Evolutionary conservation across 768 basidiomycete genomes (phyloP).

Genomic region (Cystobasidiopsis lactophilus): DNA sequence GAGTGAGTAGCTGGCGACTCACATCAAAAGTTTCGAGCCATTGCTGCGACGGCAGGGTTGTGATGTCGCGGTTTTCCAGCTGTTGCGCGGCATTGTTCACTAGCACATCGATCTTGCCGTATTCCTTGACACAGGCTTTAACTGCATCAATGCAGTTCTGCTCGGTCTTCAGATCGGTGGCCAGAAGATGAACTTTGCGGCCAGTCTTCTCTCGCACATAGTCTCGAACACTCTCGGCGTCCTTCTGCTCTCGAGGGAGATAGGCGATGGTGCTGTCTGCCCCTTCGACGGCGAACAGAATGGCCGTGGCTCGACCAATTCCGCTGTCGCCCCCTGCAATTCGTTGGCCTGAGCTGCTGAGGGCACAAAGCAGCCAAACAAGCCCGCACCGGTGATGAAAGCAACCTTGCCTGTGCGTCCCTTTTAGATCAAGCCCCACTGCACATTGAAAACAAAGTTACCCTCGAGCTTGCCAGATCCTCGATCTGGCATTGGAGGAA

Average conservation of each 20-base stretch:
- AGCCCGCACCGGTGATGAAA: not conserved
- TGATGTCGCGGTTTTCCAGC: constrained; percentile 16
- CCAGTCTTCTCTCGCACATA: constrained; percentile 31
- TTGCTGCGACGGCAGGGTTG: constrained; percentile 17
- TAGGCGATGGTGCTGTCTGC: constrained; percentile 29
- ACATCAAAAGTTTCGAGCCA: constrained; percentile 9
- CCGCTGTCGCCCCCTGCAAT: not conserved
- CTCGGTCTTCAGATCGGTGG: constrained; percentile 20
- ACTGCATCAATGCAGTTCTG: constrained; percentile 30
- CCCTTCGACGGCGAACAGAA: constrained; percentile 28
- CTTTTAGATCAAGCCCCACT: constrained; percentile 35
- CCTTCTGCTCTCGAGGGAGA: constrained; percentile 36
- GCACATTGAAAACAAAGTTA: constrained; percentile 30
- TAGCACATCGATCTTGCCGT: constrained; percentile 35
- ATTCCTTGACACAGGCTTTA: constrained; percentile 30
- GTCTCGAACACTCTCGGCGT: constrained; percentile 28
- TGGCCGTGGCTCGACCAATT: constrained; percentile 25
- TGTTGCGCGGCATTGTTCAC: constrained; percentile 40
- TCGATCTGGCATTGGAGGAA: constrained; percentile 2
- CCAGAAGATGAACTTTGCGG: constrained; percentile 10
- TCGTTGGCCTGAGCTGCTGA: not conserved
- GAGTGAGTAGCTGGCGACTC: not conserved
- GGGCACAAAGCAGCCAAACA: not conserved
- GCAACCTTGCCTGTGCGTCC: constrained; percentile 1
- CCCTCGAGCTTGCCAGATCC: constrained; percentile 30